These are phyloP conservation scores for Stevia rebaudiana DNA, from an alignment of 140 eudicot species.

Conservation along the genomic window DNA sequence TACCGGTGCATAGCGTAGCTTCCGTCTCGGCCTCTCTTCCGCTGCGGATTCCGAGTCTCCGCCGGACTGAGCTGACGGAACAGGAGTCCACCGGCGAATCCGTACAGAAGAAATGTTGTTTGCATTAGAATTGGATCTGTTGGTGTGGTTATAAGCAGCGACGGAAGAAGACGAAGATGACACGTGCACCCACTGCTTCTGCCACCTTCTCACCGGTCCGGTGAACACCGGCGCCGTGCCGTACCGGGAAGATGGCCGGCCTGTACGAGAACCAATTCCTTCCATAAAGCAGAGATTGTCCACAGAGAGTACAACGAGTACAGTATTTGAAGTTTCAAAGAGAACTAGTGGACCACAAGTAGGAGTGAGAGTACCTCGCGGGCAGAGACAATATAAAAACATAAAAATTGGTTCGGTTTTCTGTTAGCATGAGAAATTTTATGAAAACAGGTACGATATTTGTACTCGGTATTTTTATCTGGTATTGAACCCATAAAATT, in stretches of 20 bases:
- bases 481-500: too few relatives aligned
- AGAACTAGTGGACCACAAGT: slow-evolving; percentile 6
- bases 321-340: slow-evolving; percentile 10
- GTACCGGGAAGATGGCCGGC: slow-evolving; percentile 78
- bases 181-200: slow-evolving; percentile 76
- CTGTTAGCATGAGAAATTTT: too few relatives aligned
- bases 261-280: slow-evolving; percentile 64
- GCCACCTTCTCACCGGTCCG: slow-evolving; percentile 89
- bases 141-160: slow-evolving; percentile 24
- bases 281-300: slow-evolving; percentile 37
- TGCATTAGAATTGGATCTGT: slow-evolving; percentile 10
- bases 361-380: too few relatives aligned
- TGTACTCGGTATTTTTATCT: too few relatives aligned
- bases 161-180: slow-evolving; percentile 31
- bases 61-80: slow-evolving; percentile 23
- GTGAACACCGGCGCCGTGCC: slow-evolving; percentile 62
- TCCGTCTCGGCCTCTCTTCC: slow-evolving; percentile 60
- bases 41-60: slow-evolving; percentile 29
- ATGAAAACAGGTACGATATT: too few relatives aligned
- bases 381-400: too few relatives aligned
- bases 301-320: slow-evolving; percentile 17
- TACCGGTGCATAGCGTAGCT: slow-evolving; percentile 84
- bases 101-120: slow-evolving; percentile 37
- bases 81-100: slow-evolving; percentile 66
- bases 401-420: too few relatives aligned